These are phyloP conservation scores for Rhizophagus clarus DNA, from an alignment of 192 early-diverging fungal species.

Conservation along the genomic window DNA sequence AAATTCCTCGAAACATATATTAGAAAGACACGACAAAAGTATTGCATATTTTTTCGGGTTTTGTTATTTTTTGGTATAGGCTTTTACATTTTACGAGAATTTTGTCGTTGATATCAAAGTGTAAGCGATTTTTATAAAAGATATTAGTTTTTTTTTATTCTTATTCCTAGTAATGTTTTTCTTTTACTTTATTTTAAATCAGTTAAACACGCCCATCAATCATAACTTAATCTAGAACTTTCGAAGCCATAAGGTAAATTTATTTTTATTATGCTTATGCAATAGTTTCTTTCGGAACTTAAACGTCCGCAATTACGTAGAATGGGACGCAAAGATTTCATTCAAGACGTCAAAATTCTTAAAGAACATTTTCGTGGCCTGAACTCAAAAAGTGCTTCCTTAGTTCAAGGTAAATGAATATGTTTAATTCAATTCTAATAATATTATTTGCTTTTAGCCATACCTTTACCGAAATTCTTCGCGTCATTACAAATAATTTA, in stretches of 20 bases:
- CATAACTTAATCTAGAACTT: background rate
- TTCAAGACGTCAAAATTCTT: constrained; percentile 33
- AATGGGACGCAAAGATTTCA: constrained; percentile 37
- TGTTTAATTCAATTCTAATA: background rate
- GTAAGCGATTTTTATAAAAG: too few species aligned
- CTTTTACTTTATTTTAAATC: background rate
- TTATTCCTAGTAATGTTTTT: too few species aligned
- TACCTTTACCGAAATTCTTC: background rate
- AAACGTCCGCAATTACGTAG: background rate
- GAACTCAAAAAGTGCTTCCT: constrained; percentile 14
- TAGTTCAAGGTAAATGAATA: constrained; percentile 25
- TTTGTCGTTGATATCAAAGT: too few species aligned
- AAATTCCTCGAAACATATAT: too few species aligned
- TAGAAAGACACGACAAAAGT: too few species aligned
- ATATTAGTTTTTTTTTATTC: too few species aligned
- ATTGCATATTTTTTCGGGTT: too few species aligned
- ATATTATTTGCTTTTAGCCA: background rate
- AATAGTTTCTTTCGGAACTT: background rate
- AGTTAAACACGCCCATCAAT: background rate
- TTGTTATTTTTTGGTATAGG: too few species aligned
- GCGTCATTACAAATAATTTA: background rate
- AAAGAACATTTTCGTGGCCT: constrained; percentile 32
- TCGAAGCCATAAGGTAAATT: background rate
- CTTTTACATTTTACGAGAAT: too few species aligned
- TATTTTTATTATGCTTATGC: background rate